Percentiles rank a stretch among this genome's conserved stretches.
Evolutionary conservation across 345 rosid genomes (phyloP).

Genomic region (Rhizophora apiculata): DNA sequence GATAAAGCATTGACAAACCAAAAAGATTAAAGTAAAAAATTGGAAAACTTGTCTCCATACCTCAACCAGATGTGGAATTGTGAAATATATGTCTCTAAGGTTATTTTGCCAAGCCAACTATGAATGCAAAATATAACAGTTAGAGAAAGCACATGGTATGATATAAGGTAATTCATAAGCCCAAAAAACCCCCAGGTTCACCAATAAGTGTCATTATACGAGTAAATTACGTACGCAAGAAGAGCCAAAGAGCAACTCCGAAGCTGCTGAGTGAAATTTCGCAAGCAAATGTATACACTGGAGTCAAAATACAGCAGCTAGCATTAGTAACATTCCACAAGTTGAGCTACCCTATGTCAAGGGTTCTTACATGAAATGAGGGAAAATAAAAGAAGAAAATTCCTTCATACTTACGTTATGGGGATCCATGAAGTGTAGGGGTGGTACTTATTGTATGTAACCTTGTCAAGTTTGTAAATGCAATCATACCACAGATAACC

Average conservation of each 20-base stretch:
- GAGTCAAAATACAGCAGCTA: constrained; percentile 24
- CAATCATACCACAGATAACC: constrained; percentile 91
- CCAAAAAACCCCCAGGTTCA: background rate
- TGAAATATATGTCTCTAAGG: constrained; percentile 91
- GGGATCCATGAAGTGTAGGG: constrained; percentile 99
- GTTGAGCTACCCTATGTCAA: background rate
- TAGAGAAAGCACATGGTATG: constrained; percentile 15
- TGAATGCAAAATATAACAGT: constrained; percentile 9
- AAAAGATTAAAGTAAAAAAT: background rate
- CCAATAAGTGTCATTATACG: background rate
- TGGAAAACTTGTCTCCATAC: constrained; percentile 36
- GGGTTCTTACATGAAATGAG: background rate
- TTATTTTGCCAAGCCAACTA: constrained; percentile 97
- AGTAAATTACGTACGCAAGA: constrained; percentile 56
- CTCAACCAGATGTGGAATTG: constrained; percentile 99
- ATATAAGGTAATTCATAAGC: background rate
- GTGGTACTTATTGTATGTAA: constrained; percentile 86
- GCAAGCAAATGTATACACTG: constrained; percentile 89
- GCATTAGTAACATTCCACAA: constrained; percentile 14
- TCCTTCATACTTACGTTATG: constrained; percentile 62
- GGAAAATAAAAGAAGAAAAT: background rate
- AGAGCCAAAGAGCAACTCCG: constrained; percentile 73
- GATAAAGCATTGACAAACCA: background rate
- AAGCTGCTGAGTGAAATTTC: constrained; percentile 83
- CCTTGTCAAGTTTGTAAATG: constrained; percentile 88